These are phyloP conservation scores for Paramecium primaurelia DNA, from an alignment of 73 alveolate genomes.

Conservation along the genomic window DNA sequence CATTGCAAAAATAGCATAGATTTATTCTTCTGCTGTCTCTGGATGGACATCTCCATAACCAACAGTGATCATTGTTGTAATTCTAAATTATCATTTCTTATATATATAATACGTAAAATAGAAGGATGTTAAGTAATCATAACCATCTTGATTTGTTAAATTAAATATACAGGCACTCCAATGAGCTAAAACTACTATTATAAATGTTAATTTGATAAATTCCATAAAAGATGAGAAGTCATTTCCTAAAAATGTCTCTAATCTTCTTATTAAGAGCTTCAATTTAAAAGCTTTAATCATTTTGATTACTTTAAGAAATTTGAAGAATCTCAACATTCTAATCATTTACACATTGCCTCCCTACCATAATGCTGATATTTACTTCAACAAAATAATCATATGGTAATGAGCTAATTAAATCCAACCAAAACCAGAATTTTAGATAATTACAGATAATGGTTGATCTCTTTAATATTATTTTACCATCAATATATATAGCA, in stretches of 20 bases:
- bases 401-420: slow-evolving; percentile 50
- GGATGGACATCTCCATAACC: slow-evolving; percentile 96
- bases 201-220: background rate
- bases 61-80: slow-evolving; percentile 91
- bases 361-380: background rate
- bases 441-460: background rate
- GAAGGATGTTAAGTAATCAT: slow-evolving; percentile 17
- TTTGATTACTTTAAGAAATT: background rate
- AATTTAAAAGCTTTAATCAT: slow-evolving; percentile 16
- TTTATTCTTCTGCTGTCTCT: slow-evolving; percentile 74
- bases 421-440: slow-evolving; percentile 66
- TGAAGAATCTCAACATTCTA: slow-evolving; percentile 5
- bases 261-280: background rate
- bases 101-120: slow-evolving; percentile 59
- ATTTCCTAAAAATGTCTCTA: background rate
- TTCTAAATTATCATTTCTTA: slow-evolving; percentile 69
- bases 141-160: background rate
- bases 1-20: slow-evolving; percentile 86
- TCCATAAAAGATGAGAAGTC: background rate
- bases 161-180: slow-evolving; percentile 43
- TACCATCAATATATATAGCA: slow-evolving; percentile 15
- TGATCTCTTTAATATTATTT: background rate
- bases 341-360: slow-evolving; percentile 11
- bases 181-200: background rate
- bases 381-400: slow-evolving; percentile 21